These are phyloP conservation scores for Trypanosomatidae sp. DNA, from an alignment of 208 protist species.

Conservation along the genomic window DNA sequence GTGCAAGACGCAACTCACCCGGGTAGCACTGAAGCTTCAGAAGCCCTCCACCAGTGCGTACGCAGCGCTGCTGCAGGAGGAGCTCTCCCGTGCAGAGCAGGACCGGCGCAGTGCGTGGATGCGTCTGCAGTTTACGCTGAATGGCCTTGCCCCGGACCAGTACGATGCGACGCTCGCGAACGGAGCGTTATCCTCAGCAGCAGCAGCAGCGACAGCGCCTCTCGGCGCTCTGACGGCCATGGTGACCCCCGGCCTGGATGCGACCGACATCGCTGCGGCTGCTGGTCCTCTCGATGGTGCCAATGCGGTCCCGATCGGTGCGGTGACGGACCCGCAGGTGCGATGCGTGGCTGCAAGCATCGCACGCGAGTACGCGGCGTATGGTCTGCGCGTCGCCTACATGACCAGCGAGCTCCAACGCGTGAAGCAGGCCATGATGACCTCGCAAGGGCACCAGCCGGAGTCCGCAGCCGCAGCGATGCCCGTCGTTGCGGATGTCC, in stretches of 20 bases:
- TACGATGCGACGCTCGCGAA: conserved; percentile 16
- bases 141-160: conserved; percentile 22
- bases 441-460: neutral
- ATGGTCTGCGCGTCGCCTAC: conserved; percentile 19
- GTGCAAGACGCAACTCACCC: conserved; percentile 27
- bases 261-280: neutral
- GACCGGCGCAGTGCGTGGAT: conserved; percentile 27
- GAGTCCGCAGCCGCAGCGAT: neutral
- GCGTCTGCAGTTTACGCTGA: conserved; percentile 42
- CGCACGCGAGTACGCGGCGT: conserved; percentile 27
- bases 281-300: neutral
- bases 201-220: neutral
- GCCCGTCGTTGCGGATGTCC: neutral
- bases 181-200: neutral
- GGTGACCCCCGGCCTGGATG: neutral
- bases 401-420: conserved; percentile 18
- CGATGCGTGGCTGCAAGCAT: conserved; percentile 8
- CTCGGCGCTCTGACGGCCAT: neutral
- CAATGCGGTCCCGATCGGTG: conserved; percentile 10
- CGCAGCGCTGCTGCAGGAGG: conserved; percentile 32
- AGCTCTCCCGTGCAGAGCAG: conserved; percentile 28
- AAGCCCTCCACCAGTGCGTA: conserved; percentile 42
- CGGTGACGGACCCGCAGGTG: conserved; percentile 20
- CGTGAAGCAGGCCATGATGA: conserved; percentile 4
- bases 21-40: conserved; percentile 42